Conservation (phyloP, 768 basidiomycete genomes). For the Rhodocollybia butyracea region DNA sequence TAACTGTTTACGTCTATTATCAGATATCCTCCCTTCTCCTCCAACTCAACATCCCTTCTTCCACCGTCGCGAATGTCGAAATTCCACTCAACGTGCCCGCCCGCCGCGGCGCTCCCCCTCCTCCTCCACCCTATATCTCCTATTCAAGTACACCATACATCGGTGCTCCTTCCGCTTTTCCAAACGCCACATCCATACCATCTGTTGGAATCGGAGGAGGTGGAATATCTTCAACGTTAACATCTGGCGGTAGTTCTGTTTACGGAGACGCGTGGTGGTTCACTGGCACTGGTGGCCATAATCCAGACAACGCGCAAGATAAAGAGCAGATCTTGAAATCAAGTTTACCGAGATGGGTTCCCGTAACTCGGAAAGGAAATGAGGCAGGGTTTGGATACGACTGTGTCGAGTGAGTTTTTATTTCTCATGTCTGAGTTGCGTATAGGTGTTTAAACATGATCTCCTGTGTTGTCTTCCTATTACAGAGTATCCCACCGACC, state of each 20-base stretch:
- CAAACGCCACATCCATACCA: too few species aligned
- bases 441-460: too few species aligned
- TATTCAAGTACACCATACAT: too few species aligned
- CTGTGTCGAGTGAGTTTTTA: slow-evolving; percentile 42
- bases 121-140: neutral
- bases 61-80: neutral
- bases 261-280: neutral
- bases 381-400: slow-evolving; percentile 44
- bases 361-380: neutral
- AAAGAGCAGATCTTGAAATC: too few species aligned
- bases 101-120: neutral
- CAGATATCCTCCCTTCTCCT: slow-evolving; percentile 28
- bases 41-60: slow-evolving; percentile 41
- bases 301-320: too few species aligned
- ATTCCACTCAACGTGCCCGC: neutral
- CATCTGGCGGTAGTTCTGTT: neutral
- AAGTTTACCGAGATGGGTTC: neutral
- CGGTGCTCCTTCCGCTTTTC: too few species aligned
- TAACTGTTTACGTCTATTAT: neutral
- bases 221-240: neutral
- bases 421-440: too few species aligned
- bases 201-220: neutral
- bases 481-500: neutral
- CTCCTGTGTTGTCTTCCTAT: neutral
- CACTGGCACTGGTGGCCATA: neutral